Evolutionary conservation across 768 basidiomycete species (phyloP).

Genomic region (Solioccasus polychromus): DNA sequence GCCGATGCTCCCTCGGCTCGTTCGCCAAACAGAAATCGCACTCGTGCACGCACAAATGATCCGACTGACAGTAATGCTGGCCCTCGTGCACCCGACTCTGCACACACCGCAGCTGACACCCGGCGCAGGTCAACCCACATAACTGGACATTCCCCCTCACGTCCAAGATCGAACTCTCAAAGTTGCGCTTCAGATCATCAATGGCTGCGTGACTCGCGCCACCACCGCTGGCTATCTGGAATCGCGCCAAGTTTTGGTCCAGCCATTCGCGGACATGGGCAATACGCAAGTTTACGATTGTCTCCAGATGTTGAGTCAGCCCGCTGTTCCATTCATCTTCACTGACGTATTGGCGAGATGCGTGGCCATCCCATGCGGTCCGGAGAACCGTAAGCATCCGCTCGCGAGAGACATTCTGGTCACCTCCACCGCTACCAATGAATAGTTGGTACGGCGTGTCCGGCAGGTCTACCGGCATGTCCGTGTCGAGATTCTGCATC

Average conservation of each 20-base stretch:
- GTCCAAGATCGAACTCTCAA: slow-evolving; percentile 43
- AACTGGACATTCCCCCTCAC: slow-evolving; percentile 45
- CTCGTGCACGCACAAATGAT: slow-evolving; percentile 42
- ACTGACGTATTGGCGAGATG: slow-evolving; percentile 15
- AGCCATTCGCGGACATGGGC: slow-evolving; percentile 53
- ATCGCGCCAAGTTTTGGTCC: slow-evolving; percentile 44
- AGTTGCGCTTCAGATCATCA: slow-evolving; percentile 41
- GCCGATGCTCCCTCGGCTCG: slow-evolving; percentile 29
- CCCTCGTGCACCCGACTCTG: slow-evolving; percentile 43
- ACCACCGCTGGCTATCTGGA: slow-evolving; percentile 27
- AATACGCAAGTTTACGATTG: slow-evolving; percentile 41
- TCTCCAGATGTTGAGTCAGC: slow-evolving; percentile 38
- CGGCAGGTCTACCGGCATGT: too few relatives aligned
- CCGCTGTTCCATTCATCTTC: slow-evolving; percentile 38
- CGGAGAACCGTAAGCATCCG: slow-evolving; percentile 12
- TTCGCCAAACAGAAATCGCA: slow-evolving; percentile 40
- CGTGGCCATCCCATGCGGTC: slow-evolving; percentile 14
- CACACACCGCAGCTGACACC: slow-evolving; percentile 50
- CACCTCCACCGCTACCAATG: too few relatives aligned
- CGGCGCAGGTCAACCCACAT: slow-evolving; percentile 46
- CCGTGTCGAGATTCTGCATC: too few relatives aligned
- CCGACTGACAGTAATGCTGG: slow-evolving; percentile 48
- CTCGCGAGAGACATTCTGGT: slow-evolving; percentile 20
- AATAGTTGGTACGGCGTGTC: too few relatives aligned
- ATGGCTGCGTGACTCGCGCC: slow-evolving; percentile 38